phyloP scores from a whole-genome alignment of 108 stramenopile genomes.

The Cyclotella cryptica region DNA sequence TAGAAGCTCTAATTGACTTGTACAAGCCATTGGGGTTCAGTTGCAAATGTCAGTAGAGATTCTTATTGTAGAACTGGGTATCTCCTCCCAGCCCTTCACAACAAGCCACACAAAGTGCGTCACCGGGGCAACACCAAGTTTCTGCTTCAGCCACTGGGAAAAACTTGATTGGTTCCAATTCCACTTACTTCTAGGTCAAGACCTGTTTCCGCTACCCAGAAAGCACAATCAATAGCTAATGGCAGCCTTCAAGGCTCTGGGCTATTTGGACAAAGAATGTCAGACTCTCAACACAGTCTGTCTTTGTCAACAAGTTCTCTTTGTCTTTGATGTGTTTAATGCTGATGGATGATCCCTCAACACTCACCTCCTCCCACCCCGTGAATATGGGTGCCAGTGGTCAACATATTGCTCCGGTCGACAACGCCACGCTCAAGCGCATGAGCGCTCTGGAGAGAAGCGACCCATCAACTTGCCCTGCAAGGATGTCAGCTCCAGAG shows the following conservation, averaged over 20 bases:
- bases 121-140: background rate
- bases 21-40: background rate
- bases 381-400: background rate
- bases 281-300: no score
- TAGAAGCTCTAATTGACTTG: no score
- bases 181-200: no score
- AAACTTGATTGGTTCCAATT: no score
- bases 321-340: conserved; percentile 11
- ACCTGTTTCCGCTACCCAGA: no score
- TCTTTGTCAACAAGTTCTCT: no score
- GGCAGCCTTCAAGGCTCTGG: no score
- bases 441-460: background rate
- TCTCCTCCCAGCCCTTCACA: conserved; percentile 1
- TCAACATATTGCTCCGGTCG: background rate
- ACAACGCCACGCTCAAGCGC: background rate
- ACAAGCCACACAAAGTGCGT: background rate
- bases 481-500: no score
- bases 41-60: background rate
- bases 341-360: conserved; percentile 9
- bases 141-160: background rate
- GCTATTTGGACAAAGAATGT: no score
- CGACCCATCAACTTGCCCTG: background rate
- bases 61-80: background rate
- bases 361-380: background rate
- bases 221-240: no score